Evolutionary conservation across 2,329 filamentous ascomycete species (phyloP).

Genomic region (Cladophialophora psammophila): DNA sequence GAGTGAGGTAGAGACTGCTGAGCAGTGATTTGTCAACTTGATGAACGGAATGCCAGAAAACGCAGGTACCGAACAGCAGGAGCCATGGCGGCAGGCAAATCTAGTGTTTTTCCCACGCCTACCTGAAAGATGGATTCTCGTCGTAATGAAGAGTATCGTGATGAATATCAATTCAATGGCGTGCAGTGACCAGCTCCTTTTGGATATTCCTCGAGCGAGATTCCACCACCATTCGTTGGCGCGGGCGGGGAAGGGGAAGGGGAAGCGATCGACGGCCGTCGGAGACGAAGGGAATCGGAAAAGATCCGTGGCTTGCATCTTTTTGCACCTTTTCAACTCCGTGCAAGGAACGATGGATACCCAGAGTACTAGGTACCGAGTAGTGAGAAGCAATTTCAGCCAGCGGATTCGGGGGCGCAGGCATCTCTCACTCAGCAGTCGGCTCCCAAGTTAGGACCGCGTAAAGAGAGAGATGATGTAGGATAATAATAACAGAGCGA

Average conservation of each 20-base stretch:
- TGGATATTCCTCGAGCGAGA: not conserved
- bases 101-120: not conserved
- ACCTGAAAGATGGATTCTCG: not conserved
- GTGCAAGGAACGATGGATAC: not conserved
- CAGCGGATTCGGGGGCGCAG: not conserved
- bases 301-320: not conserved
- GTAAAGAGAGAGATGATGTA: not conserved
- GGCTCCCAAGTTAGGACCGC: not conserved
- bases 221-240: constrained; percentile 19
- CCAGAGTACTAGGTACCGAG: not conserved
- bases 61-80: constrained; percentile 2
- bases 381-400: not conserved
- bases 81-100: constrained; percentile 5
- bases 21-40: constrained; percentile 7
- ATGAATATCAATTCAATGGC: not conserved
- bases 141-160: not conserved
- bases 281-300: not conserved
- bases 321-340: not conserved
- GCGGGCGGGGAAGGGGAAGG: constrained; percentile 22
- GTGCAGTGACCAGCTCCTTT: not conserved
- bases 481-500: constrained; percentile 10
- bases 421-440: not conserved
- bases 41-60: constrained; percentile 1
- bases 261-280: constrained; percentile 18
- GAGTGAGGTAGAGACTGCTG: constrained; percentile 15